phyloP scores from a whole-genome alignment of 2,329 filamentous ascomycete species.

The Dactylellina sp. region DNA sequence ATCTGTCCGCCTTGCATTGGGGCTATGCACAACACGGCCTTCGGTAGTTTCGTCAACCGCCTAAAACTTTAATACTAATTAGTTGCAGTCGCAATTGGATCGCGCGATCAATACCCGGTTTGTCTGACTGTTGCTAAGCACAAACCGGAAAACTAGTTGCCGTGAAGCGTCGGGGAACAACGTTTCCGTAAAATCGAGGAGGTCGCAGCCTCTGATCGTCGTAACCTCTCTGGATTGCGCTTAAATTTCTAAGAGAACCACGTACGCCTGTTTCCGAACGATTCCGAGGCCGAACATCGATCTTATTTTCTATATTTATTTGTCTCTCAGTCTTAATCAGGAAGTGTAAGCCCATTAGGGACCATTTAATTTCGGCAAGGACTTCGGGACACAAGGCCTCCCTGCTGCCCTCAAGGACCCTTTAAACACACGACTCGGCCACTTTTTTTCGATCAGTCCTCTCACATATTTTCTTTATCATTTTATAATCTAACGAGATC shows the following conservation, averaged over 20 bases:
- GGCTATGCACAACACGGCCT: conserved; percentile 21
- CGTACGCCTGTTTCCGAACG: conserved; percentile 23
- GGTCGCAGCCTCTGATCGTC: conserved; percentile 16
- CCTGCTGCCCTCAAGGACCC: background rate
- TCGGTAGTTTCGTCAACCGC: conserved; percentile 27
- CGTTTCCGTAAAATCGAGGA: conserved; percentile 36
- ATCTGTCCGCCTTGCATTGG: conserved; percentile 27
- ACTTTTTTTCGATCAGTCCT: conserved; percentile 16
- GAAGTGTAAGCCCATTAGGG: conserved; percentile 1
- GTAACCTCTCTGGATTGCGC: conserved; percentile 18
- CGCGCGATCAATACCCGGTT: background rate
- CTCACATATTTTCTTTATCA: conserved; percentile 5
- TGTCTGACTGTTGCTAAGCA: background rate
- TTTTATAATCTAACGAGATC: conserved; percentile 15
- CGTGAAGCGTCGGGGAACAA: conserved; percentile 14
- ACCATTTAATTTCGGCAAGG: conserved; percentile 45
- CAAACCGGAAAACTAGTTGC: conserved; percentile 35
- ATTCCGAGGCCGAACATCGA: conserved; percentile 30
- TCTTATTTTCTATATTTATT: conserved; percentile 13
- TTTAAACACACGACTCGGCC: conserved; percentile 1
- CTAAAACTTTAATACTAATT: conserved; percentile 4
- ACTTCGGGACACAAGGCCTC: background rate
- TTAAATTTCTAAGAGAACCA: conserved; percentile 22
- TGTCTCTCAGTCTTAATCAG: conserved; percentile 10
- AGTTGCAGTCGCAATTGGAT: too few relatives aligned